Conservation (phyloP, 2,329 filamentous ascomycete genomes). For the Hymenoscyphus scutula region DNA sequence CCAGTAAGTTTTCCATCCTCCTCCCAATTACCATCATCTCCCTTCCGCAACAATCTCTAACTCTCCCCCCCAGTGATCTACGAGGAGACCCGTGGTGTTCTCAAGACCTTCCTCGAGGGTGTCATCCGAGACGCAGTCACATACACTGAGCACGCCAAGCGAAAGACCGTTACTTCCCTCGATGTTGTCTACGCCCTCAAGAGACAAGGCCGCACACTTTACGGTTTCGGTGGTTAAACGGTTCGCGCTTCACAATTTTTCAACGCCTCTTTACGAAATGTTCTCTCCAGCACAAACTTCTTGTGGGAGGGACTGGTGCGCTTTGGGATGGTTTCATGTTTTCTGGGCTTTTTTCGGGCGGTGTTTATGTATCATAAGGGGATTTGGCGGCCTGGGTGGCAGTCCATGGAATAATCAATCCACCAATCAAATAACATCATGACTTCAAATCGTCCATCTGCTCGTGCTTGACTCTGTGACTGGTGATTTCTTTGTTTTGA, state of each 20-base stretch:
- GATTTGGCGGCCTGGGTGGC: slow-evolving; percentile 26
- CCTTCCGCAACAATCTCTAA: no score
- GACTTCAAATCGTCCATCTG: slow-evolving; percentile 6
- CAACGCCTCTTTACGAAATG: slow-evolving; percentile 28
- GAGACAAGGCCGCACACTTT: slow-evolving; percentile 64
- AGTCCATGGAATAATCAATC: slow-evolving; percentile 28
- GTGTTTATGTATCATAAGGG: slow-evolving; percentile 35
- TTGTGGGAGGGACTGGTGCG: slow-evolving; percentile 22
- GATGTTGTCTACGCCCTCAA: slow-evolving; percentile 65
- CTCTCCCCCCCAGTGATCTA: no score
- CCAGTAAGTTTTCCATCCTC: no score
- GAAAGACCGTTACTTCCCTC: slow-evolving; percentile 67
- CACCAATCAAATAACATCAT: slow-evolving; percentile 14
- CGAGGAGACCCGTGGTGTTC: slow-evolving; percentile 70
- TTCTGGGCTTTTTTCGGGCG: slow-evolving; percentile 21
- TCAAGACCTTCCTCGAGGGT: slow-evolving; percentile 81
- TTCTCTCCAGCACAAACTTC: slow-evolving; percentile 24
- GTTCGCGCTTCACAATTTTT: slow-evolving; percentile 18
- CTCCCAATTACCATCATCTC: no score
- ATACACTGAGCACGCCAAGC: slow-evolving; percentile 81
- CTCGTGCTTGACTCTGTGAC: background rate
- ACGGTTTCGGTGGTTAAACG: slow-evolving; percentile 65
- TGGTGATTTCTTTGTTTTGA: background rate
- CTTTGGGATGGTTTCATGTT: slow-evolving; percentile 28
- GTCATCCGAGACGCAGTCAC: slow-evolving; percentile 72